Conservation (phyloP, 2,329 filamentous ascomycete species). For the Periconia sp. region DNA sequence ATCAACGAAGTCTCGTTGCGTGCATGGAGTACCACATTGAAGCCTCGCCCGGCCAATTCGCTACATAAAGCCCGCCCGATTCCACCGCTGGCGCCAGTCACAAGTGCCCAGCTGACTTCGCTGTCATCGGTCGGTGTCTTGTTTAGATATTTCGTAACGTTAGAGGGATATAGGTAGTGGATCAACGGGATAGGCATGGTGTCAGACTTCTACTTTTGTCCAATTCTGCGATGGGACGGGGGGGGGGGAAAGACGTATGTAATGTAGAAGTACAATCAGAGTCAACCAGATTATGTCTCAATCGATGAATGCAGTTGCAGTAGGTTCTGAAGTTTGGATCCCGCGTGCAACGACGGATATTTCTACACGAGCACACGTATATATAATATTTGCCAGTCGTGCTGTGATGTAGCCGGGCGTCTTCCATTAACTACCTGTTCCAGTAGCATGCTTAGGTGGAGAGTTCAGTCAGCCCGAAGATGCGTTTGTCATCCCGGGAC, state of each 20-base stretch:
- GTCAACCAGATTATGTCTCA: too few species aligned
- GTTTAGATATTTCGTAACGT: slow-evolving; percentile 10
- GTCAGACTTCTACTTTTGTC: not conserved
- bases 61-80: slow-evolving; percentile 90
- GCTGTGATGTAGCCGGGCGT: too few species aligned
- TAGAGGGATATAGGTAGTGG: slow-evolving; percentile 12
- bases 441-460: too few species aligned
- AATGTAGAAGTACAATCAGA: not conserved
- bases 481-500: too few species aligned
- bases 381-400: too few species aligned
- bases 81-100: slow-evolving; percentile 91
- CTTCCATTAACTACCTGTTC: too few species aligned
- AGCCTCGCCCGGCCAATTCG: slow-evolving; percentile 83
- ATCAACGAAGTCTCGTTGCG: slow-evolving; percentile 84
- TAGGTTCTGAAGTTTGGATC: too few species aligned
- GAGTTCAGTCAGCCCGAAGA: too few species aligned
- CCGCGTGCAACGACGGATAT: too few species aligned
- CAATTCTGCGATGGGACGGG: not conserved
- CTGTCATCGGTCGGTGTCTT: not conserved
- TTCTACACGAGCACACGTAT: too few species aligned
- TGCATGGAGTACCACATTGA: slow-evolving; percentile 88
- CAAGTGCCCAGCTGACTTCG: slow-evolving; percentile 68
- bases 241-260: too few species aligned
- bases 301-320: too few species aligned
- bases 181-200: slow-evolving; percentile 7